These are phyloP conservation scores for Fereydounia khargensis DNA, from an alignment of 1,284 basidiomycete genomes.

Conservation along the genomic window DNA sequence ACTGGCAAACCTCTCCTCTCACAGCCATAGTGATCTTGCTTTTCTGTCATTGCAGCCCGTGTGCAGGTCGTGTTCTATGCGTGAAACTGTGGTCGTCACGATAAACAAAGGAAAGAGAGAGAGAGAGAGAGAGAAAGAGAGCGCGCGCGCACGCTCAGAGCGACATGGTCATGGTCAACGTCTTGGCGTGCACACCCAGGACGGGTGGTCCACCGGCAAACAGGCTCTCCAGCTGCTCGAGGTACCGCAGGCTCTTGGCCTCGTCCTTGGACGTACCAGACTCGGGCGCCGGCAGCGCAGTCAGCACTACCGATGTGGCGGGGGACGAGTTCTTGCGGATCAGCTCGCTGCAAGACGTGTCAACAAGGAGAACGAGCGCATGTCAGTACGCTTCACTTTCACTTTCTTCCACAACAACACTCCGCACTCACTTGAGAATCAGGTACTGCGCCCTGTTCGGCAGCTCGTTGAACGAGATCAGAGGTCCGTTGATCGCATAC, in stretches of 20 bases:
- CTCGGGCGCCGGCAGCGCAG: constrained; percentile 53
- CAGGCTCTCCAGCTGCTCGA: constrained; percentile 50
- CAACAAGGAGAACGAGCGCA: neutral
- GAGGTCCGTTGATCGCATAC: constrained; percentile 18
- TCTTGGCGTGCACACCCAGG: constrained; percentile 52
- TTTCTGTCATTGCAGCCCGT: no score
- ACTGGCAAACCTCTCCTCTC: no score
- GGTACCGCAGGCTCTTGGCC: constrained; percentile 36
- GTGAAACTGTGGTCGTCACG: no score
- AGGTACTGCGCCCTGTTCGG: constrained; percentile 56
- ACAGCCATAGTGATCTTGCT: no score
- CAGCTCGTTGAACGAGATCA: constrained; percentile 52
- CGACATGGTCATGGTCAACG: constrained; percentile 54
- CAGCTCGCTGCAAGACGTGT: constrained; percentile 22
- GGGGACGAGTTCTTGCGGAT: constrained; percentile 46
- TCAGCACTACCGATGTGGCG: constrained; percentile 50
- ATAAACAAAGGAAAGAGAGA: no score
- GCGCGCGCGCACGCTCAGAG: no score
- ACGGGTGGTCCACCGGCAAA: constrained; percentile 51
- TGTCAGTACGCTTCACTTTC: neutral
- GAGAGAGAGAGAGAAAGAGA: no score
- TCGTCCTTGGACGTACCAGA: constrained; percentile 44
- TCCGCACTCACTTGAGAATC: constrained; percentile 48
- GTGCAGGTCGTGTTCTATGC: no score
- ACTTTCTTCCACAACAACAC: neutral